A percentile compares a stretch with the other conserved stretches of the same genome.
Conservation (phyloP, 169 alveolate species). For the Babesia bigemina region DNA sequence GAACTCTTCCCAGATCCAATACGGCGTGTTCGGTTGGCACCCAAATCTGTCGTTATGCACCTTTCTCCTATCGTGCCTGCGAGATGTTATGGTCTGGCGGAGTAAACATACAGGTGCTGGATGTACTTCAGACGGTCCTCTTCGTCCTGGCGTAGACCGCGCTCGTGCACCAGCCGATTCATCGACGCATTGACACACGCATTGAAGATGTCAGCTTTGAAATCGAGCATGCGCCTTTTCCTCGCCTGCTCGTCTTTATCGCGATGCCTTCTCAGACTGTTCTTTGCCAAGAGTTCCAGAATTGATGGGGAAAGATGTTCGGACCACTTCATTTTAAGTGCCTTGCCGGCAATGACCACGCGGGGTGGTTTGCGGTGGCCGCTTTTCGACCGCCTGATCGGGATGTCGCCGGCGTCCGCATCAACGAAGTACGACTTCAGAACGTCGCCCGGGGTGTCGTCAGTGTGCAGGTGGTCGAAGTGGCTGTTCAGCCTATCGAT, state of each 20-base stretch:
- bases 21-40: constrained; percentile 38
- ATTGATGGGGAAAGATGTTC: constrained; percentile 19
- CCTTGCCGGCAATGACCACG: constrained; percentile 14
- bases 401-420: neutral
- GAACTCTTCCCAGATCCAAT: constrained; percentile 66
- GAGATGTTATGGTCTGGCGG: neutral
- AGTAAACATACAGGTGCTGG: constrained; percentile 14
- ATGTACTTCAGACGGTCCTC: constrained; percentile 30
- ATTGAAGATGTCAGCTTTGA: constrained; percentile 19
- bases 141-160: constrained; percentile 2
- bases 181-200: constrained; percentile 2
- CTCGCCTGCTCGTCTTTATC: neutral
- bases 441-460: neutral
- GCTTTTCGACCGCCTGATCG: neutral
- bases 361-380: neutral
- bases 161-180: constrained; percentile 12
- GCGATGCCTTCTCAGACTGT: neutral
- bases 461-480: neutral
- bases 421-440: neutral
- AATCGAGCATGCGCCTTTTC: constrained; percentile 14
- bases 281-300: constrained; percentile 1
- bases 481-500: neutral
- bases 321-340: constrained; percentile 21
- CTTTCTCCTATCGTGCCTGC: constrained; percentile 17
- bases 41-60: constrained; percentile 3